Evolutionary conservation across 2,329 filamentous ascomycete genomes (phyloP).

Genomic region (Xylaria digitata): DNA sequence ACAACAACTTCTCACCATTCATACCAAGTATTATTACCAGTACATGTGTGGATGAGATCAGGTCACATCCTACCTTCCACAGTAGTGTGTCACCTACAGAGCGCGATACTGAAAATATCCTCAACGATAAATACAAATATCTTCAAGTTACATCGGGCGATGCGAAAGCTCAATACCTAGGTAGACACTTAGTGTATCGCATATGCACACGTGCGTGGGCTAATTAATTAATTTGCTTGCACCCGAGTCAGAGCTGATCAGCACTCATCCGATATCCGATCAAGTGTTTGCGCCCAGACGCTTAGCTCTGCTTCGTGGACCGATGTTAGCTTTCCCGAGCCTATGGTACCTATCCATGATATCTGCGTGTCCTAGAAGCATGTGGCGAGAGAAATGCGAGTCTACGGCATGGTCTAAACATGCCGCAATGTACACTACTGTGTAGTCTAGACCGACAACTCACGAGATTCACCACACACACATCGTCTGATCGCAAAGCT

Average conservation of each 20-base stretch:
- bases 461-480: background rate
- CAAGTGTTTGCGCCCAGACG: constrained; percentile 1
- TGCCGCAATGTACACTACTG: no score
- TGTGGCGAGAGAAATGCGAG: background rate
- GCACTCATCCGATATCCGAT: background rate
- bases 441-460: background rate
- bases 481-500: background rate
- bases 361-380: background rate
- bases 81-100: no score
- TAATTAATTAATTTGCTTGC: background rate
- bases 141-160: no score
- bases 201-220: background rate
- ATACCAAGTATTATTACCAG: no score
- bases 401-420: background rate
- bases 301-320: constrained; percentile 7
- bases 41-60: no score
- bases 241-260: background rate
- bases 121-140: background rate
- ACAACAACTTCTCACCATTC: no score
- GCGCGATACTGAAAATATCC: no score
- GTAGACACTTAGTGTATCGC: no score
- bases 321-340: background rate
- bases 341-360: background rate
- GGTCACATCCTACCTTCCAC: no score
- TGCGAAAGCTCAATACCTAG: no score